A percentile compares a stretch with the other conserved stretches of the same genome.
These are phyloP conservation scores for Stachybotrys chartarum DNA, from an alignment of 2,329 filamentous ascomycete species.

Conservation along the genomic window DNA sequence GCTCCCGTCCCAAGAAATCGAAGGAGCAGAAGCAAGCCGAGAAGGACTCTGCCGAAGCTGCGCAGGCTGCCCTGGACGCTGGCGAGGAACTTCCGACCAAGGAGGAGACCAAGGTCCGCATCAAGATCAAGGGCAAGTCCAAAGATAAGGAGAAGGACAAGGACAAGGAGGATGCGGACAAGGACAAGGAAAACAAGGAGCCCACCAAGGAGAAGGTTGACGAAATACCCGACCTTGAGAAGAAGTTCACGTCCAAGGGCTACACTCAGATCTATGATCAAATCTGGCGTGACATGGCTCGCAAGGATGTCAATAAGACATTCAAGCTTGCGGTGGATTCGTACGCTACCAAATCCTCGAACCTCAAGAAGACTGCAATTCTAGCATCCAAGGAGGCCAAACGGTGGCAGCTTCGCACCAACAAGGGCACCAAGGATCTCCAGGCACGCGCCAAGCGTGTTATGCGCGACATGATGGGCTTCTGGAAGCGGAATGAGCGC, in stretches of 20 bases:
- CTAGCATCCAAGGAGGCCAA: constrained; percentile 95
- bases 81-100: constrained; percentile 61
- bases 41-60: constrained; percentile 76
- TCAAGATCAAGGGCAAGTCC: constrained; percentile 51
- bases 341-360: constrained; percentile 81
- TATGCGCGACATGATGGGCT: constrained; percentile 99
- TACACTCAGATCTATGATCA: constrained; percentile 97
- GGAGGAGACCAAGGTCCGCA: constrained; percentile 53
- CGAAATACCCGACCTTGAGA: constrained; percentile 47
- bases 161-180: constrained; percentile 34
- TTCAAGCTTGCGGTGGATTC: constrained; percentile 83
- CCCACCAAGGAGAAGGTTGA: constrained; percentile 41
- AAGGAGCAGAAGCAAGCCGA: constrained; percentile 80
- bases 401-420: constrained; percentile 93
- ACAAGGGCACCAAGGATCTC: constrained; percentile 97
- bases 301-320: constrained; percentile 90
- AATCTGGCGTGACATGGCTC: constrained; percentile 90
- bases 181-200: constrained; percentile 35
- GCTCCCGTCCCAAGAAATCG: constrained; percentile 78
- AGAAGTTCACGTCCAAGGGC: constrained; percentile 76
- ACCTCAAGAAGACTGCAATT: constrained; percentile 94
- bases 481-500: constrained; percentile 98
- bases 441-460: constrained; percentile 94
- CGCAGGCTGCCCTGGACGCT: constrained; percentile 75
- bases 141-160: constrained; percentile 35